Base-by-base conservation (phyloP, 768 basidiomycete genomes). In the Gymnopilus dilepis region DNA sequence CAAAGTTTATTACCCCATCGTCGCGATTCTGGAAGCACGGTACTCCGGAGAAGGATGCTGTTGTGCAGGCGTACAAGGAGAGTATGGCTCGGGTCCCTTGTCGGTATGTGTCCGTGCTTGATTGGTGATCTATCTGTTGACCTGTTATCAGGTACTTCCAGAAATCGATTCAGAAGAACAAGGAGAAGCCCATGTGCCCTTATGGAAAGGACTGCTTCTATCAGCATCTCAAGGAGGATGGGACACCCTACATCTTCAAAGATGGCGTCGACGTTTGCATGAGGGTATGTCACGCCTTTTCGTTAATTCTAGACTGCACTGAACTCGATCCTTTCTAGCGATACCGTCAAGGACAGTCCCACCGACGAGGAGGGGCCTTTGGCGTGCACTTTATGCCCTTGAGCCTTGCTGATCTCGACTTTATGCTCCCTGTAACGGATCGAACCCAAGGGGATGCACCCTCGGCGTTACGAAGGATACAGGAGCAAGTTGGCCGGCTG, bases 161-260 rank as follows among this genome's bases (percentile, higher is more conserved):
- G 60, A 70, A 77, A 42, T 86, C 89, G 3, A 76, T 76, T 38
- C 70, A 72, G 7, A 72, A 74, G 45, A 68, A 73, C 54, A 69
- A 73, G 7, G 67, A 68, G 15, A 78, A 76, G 48, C 86, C 87
- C 0, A 82, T 82, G 56, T 94, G 92, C 73, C 92, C 90, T 0
- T 94, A 91, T 65, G 92, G 92, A 42, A 78, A 79, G 50, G 92
- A 94, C 60, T 94, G 92, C 70, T 92, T 94, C 71, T 94, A 92
- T 69, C 82, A 85, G 66, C 92, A 94, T 69, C 65, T 76, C 51
- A 87, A 88, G 24, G 74, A 77, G 0, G 91, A 93, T 65, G 92
- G 91, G 11, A 84, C 89, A 8, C 78, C 78, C 0, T 78, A 85
- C 64, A 66, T 83, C 2, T 90, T 90, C 67, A 65, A 70, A 38